A percentile compares a stretch with the other conserved stretches of the same genome.
Conservation (phyloP, 2,329 filamentous ascomycete genomes). For the Blumeria hordei region DNA sequence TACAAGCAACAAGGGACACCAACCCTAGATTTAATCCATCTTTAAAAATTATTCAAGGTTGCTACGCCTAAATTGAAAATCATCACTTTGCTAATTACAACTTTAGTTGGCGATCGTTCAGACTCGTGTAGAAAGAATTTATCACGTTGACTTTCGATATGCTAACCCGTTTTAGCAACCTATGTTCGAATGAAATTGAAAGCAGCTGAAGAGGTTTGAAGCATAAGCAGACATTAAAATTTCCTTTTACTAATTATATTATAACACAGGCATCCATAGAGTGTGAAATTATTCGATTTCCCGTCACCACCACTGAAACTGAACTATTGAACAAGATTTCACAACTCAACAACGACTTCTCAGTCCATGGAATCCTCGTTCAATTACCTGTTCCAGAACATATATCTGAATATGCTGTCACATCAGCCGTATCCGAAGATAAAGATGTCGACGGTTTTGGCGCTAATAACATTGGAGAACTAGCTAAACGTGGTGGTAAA, state of each 20-base stretch:
- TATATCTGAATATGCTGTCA: conserved; percentile 74
- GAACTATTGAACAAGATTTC: conserved; percentile 69
- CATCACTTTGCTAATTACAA: conserved; percentile 6
- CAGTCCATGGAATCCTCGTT: conserved; percentile 78
- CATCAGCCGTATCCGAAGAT: conserved; percentile 70
- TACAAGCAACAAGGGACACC: conserved; percentile 52
- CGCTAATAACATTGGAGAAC: conserved; percentile 78
- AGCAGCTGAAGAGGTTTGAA: conserved; percentile 59
- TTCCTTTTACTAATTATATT: conserved; percentile 4
- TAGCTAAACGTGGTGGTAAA: conserved; percentile 79
- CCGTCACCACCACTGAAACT: conserved; percentile 55
- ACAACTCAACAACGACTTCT: conserved; percentile 62
- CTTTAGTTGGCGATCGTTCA: conserved; percentile 63
- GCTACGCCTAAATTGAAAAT: neutral
- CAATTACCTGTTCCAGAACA: conserved; percentile 77
- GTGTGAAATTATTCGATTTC: conserved; percentile 67
- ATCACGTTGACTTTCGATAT: neutral
- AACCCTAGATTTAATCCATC: conserved; percentile 78
- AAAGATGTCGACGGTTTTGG: conserved; percentile 98
- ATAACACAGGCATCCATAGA: conserved; percentile 55
- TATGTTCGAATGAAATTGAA: conserved; percentile 99
- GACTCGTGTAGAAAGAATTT: conserved; percentile 50
- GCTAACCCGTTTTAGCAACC: conserved; percentile 33
- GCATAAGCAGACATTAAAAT: conserved; percentile 1
- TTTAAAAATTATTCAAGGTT: conserved; percentile 87